These are phyloP conservation scores for Aspergillus puulaauensis DNA, from an alignment of 2,329 filamentous ascomycete species.

Conservation along the genomic window DNA sequence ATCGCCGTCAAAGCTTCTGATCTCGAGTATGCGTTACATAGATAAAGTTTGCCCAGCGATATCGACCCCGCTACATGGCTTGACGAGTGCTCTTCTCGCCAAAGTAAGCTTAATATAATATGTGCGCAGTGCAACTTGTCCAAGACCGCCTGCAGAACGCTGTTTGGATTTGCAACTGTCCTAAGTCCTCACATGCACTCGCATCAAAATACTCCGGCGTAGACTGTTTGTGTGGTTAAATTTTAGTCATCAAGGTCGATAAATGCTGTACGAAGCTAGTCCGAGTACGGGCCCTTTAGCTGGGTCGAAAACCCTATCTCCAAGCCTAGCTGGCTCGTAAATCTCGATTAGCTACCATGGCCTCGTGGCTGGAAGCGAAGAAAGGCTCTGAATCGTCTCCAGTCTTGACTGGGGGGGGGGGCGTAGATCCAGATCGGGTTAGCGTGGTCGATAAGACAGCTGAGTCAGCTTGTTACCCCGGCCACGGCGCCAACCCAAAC, in stretches of 20 bases:
- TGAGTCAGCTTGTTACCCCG: slow-evolving; percentile 32
- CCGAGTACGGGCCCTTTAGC: not conserved
- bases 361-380: not conserved
- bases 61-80: too few relatives aligned
- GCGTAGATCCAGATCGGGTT: not conserved
- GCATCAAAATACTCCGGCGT: too few relatives aligned
- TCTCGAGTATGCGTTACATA: not conserved
- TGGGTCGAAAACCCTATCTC: not conserved
- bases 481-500: slow-evolving; percentile 23
- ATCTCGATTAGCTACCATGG: not conserved
- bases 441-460: slow-evolving; percentile 14
- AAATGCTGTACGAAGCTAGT: not conserved
- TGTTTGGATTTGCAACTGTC: too few relatives aligned
- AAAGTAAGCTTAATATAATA: too few relatives aligned
- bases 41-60: not conserved
- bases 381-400: too few relatives aligned
- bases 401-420: too few relatives aligned
- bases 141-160: too few relatives aligned
- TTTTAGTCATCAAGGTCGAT: not conserved
- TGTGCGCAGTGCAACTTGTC: too few relatives aligned
- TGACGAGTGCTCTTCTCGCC: too few relatives aligned
- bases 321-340: not conserved
- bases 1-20: not conserved
- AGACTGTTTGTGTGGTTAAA: not conserved
- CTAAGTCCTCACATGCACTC: too few relatives aligned